Evolutionary conservation across 768 basidiomycete genomes (phyloP).

Genomic region (Chlorophyllum brunneum): DNA sequence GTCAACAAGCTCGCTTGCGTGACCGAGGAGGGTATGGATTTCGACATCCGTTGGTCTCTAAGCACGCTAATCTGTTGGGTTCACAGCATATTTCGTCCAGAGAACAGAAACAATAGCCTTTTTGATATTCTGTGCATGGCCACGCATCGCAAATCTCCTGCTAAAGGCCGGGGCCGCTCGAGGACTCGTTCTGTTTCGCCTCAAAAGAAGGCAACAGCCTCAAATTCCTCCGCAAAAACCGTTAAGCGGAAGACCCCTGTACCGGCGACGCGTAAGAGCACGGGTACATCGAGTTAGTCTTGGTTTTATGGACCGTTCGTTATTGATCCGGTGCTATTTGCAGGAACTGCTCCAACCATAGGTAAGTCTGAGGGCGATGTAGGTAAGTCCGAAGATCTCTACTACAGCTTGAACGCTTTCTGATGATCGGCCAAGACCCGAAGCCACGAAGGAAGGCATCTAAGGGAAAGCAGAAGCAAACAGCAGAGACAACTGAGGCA

Average conservation of each 20-base stretch:
- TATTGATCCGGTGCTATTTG: not conserved
- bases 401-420: not conserved
- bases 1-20: slow-evolving; percentile 63
- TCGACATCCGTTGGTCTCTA: not conserved
- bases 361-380: not conserved
- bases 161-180: slow-evolving; percentile 16
- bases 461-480: not conserved
- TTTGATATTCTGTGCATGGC: slow-evolving; percentile 40
- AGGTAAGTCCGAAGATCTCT: not conserved
- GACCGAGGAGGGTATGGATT: slow-evolving; percentile 61
- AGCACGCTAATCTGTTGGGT: not conserved
- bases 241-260: not conserved
- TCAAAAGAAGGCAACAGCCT: slow-evolving; percentile 11
- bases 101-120: slow-evolving; percentile 40
- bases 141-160: slow-evolving; percentile 8
- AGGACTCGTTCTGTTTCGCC: slow-evolving; percentile 10
- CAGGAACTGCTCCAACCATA: not conserved
- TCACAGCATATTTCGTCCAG: slow-evolving; percentile 50
- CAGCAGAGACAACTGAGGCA: not conserved
- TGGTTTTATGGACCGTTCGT: not conserved
- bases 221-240: not conserved
- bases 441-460: not conserved
- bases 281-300: not conserved
- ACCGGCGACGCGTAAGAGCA: not conserved
- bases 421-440: too few relatives aligned